These are phyloP conservation scores for Pharnaceum exiguum DNA, from an alignment of 148 eudicot genomes.

Conservation along the genomic window DNA sequence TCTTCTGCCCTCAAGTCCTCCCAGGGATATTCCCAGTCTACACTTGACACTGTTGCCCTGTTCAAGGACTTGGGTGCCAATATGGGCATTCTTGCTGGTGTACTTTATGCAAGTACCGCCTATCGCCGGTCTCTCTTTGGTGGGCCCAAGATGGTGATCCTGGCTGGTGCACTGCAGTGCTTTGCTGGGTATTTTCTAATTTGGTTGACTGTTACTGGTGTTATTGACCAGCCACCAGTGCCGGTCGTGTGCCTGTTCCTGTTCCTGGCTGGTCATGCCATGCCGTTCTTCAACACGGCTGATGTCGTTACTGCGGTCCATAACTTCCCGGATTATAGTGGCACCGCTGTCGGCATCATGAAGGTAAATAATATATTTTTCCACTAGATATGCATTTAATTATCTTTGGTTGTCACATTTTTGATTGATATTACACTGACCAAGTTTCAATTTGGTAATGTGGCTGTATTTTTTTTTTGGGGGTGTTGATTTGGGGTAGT, in stretches of 20 bases:
- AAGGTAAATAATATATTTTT: constrained; percentile 32
- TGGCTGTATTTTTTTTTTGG: too few species aligned
- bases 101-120: constrained; percentile 42
- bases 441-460: too few species aligned
- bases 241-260: constrained; percentile 47
- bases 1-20: constrained; percentile 56
- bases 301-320: constrained; percentile 66
- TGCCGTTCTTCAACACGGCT: constrained; percentile 63
- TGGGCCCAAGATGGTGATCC: constrained; percentile 52
- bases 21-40: constrained; percentile 56
- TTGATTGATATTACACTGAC: not conserved
- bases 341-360: constrained; percentile 72
- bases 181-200: constrained; percentile 54
- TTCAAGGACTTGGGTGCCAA: constrained; percentile 78
- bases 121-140: constrained; percentile 21
- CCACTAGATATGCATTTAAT: not conserved
- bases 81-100: constrained; percentile 52
- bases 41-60: constrained; percentile 58
- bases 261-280: constrained; percentile 58
- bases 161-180: constrained; percentile 48
- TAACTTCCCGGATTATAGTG: constrained; percentile 55
- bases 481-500: too few species aligned
- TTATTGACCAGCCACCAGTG: constrained; percentile 40
- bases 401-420: not conserved
- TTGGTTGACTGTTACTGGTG: constrained; percentile 53